Evolutionary conservation across 2,329 filamentous ascomycete genomes (phyloP), one percentile per base, ranked within the genome.

Genomic region (Colletotrichum higginsianum): DNA sequence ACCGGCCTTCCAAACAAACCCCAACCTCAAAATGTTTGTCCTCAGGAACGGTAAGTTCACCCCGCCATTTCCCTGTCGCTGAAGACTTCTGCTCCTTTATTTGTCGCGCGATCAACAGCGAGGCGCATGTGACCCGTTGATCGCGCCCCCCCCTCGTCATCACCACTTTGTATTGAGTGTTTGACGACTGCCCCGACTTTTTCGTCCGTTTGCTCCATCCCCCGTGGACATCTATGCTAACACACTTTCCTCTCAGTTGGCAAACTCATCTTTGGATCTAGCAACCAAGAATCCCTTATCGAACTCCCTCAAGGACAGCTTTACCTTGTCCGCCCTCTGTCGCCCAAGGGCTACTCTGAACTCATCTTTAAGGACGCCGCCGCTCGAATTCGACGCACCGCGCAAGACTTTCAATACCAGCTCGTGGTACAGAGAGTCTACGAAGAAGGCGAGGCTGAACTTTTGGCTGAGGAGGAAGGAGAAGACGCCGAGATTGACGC

Each of bases 331-430:
- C 94, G 96, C 77, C 96, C 96, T 13, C 90, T 94, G 61, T 98
- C 96, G 9, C 95, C 96, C 68, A 99, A 99, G 82, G 96, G 96
- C 75, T 98, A 98, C 82, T 98, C 96, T 1, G 96, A 99, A 83
- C 94, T 98, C 80, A 97, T 99, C 83, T 99, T 98, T 88, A 98
- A 96, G 83, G 96, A 99, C 90, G 93, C 95, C 49, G 93, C 94
- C 57, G 94, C 96, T 64, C 94, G 93, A 74, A 97, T 99, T 79
- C 93, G 97, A 75, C 91, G 94, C 74, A 98, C 96, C 18, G 95
- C 94, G 23, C 95, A 98, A 81, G 95, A 98, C 65, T 98, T 94
- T 79, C 95, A 99, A 79, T 99, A 98, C 81, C 96, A 99, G 82
- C 93, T 99, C 15, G 96, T 98, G 50, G 90, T 98, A 52, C 96